Evolutionary conservation across 805 yeast species (phyloP).

Genomic region (Ogataea pilisensis): DNA sequence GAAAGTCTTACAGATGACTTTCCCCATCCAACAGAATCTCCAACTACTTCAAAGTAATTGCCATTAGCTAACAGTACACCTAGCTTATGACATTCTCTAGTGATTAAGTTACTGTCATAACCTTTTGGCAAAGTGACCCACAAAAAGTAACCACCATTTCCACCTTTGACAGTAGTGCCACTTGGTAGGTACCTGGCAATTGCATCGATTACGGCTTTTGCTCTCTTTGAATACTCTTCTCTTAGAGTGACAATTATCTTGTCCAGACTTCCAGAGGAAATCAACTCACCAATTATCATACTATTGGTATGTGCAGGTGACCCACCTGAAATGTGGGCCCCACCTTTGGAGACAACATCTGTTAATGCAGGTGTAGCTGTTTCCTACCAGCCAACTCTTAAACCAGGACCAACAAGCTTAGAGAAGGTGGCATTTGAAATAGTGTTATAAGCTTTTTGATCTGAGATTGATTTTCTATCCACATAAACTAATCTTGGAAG

Average conservation of each 20-base stretch:
- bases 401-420: slow-evolving; percentile 77
- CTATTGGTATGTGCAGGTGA: slow-evolving; percentile 75
- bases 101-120: slow-evolving; percentile 30
- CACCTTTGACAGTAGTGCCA: slow-evolving; percentile 52
- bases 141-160: slow-evolving; percentile 82
- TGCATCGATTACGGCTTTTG: slow-evolving; percentile 34
- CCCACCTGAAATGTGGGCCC: slow-evolving; percentile 82
- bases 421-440: slow-evolving; percentile 76
- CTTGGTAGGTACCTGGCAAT: slow-evolving; percentile 47
- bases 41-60: slow-evolving; percentile 65
- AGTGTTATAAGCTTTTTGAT: slow-evolving; percentile 43
- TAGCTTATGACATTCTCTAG: slow-evolving; percentile 34
- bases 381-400: slow-evolving; percentile 84
- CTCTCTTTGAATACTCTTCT: slow-evolving; percentile 44
- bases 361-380: slow-evolving; percentile 53
- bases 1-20: slow-evolving; percentile 48
- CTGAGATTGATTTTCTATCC: slow-evolving; percentile 49
- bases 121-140: slow-evolving; percentile 63
- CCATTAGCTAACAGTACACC: slow-evolving; percentile 70
- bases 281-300: slow-evolving; percentile 58
- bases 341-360: slow-evolving; percentile 58
- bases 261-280: slow-evolving; percentile 48
- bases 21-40: slow-evolving; percentile 64
- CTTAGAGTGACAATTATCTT: slow-evolving; percentile 42
- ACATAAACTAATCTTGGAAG: slow-evolving; percentile 48